Conservation (phyloP, 805 yeast genomes). For the Saturnispora zaruensis region DNA sequence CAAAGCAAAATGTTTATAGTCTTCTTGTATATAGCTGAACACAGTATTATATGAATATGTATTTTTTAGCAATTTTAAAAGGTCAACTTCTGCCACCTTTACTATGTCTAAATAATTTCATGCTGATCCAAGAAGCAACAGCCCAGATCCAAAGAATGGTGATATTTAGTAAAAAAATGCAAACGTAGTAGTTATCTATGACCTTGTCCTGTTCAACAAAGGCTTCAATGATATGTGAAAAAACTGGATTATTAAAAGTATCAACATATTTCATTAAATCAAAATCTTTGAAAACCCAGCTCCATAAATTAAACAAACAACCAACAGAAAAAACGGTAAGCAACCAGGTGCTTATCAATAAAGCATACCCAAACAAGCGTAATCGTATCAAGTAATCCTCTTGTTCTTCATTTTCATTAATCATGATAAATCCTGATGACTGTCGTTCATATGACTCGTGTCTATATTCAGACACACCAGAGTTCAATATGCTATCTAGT, state of each 20-base stretch:
- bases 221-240: conserved; percentile 8
- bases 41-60: not conserved
- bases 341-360: conserved; percentile 22
- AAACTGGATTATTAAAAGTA: conserved; percentile 4
- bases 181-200: conserved; percentile 25
- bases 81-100: conserved; percentile 42
- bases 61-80: not conserved
- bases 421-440: not conserved
- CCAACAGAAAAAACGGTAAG: conserved; percentile 25
- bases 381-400: conserved; percentile 3
- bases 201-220: conserved; percentile 9
- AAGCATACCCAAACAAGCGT: conserved; percentile 21
- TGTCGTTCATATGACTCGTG: not conserved
- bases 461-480: not conserved
- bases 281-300: conserved; percentile 20
- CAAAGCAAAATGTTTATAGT: not conserved
- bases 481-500: not conserved
- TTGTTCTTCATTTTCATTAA: conserved; percentile 7
- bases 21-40: not conserved
- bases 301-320: conserved; percentile 25
- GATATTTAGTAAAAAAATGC: conserved; percentile 25
- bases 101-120: conserved; percentile 74
- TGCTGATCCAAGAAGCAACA: conserved; percentile 64
- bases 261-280: not conserved
- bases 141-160: conserved; percentile 59